phyloP scores from a whole-genome alignment of 139 green algal genomes.

The Tetraselmis chui region DNA sequence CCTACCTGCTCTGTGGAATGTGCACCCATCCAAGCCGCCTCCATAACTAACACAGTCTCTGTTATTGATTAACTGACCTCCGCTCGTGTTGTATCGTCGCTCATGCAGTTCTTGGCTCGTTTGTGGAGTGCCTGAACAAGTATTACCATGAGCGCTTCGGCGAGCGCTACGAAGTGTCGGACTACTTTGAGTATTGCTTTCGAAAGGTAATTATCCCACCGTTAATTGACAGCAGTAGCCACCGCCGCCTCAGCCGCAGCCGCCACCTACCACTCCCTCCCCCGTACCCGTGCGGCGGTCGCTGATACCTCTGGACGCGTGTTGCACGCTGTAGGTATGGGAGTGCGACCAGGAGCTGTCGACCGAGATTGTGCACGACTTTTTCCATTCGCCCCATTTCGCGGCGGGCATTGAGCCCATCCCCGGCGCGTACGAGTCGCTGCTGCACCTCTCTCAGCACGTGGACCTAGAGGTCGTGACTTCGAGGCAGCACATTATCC shows the following conservation, averaged over 20 bases:
- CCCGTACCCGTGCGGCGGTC: no score
- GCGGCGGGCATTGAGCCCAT: slow-evolving; percentile 58
- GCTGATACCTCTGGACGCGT: no score
- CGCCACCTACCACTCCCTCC: no score
- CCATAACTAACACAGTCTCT: no score
- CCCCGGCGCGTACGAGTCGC: slow-evolving; percentile 63
- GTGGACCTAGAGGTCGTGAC: slow-evolving; percentile 86
- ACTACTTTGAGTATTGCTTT: background rate
- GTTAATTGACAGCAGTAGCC: no score
- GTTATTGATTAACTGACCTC: no score
- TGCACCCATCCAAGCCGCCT: no score
- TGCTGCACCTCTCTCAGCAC: slow-evolving; percentile 47
- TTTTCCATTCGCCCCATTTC: slow-evolving; percentile 89
- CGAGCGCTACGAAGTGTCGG: background rate
- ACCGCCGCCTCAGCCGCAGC: no score
- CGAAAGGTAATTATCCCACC: no score
- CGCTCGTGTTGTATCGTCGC: no score
- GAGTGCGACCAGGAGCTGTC: slow-evolving; percentile 69
- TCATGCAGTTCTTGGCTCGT: background rate
- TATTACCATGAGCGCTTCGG: background rate
- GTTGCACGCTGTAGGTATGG: slow-evolving; percentile 69
- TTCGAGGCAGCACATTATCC: slow-evolving; percentile 85
- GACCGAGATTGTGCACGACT: slow-evolving; percentile 88
- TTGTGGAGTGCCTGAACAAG: background rate
- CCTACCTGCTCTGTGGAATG: no score